A percentile compares a stretch with the other conserved stretches of the same genome.
Conservation (phyloP, 441 rosid species). For the Corymbia citriodora region DNA sequence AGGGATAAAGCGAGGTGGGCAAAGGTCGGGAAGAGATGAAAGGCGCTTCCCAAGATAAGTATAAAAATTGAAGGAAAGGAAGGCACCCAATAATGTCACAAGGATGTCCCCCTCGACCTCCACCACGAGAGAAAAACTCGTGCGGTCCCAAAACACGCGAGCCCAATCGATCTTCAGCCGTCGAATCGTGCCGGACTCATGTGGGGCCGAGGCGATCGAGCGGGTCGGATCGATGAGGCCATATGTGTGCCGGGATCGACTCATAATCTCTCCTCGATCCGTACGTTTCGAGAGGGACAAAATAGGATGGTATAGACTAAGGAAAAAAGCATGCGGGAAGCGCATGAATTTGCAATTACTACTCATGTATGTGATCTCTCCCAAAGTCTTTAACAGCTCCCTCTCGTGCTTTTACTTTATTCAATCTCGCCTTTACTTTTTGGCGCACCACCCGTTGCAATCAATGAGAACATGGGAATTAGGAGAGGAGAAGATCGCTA, state of each 20-base stretch:
- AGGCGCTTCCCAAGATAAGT: neutral
- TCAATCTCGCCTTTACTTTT: neutral
- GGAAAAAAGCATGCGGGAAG: neutral
- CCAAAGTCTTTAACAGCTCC: neutral
- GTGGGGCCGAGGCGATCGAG: neutral
- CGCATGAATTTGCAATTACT: neutral
- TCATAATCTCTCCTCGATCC: neutral
- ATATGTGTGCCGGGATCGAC: accelerated
- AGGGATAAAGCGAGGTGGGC: neutral
- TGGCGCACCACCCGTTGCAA: neutral
- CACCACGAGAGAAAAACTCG: neutral
- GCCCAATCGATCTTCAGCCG: neutral
- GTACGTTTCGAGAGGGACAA: neutral
- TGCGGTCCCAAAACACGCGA: neutral
- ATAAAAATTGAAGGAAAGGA: neutral
- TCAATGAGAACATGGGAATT: neutral
- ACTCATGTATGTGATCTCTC: neutral
- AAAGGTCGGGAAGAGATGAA: neutral
- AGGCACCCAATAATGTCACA: neutral
- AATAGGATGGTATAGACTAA: neutral
- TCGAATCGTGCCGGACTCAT: neutral
- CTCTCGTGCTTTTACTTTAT: neutral
- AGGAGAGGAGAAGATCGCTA: too few relatives aligned
- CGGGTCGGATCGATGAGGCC: neutral
- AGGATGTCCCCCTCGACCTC: neutral